Percentiles rank a stretch among this genome's conserved stretches.
phyloP scores from a whole-genome alignment of 2,329 filamentous ascomycete species.

The Pseudogymnoascus sp. region DNA sequence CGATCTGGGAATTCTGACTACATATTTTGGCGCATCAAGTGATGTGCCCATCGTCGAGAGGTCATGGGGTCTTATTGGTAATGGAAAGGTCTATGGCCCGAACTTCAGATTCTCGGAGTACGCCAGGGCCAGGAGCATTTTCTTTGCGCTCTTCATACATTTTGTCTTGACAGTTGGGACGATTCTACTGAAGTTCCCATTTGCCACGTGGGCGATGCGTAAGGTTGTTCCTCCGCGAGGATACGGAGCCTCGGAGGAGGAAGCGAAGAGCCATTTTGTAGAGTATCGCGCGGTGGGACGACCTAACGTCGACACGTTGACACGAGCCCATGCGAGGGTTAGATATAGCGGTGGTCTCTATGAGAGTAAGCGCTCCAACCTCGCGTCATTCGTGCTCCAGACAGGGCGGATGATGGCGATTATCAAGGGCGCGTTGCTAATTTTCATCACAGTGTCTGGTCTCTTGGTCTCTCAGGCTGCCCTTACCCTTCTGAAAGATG shows the following conservation, averaged over 20 bases:
- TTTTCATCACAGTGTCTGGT: slow-evolving; percentile 51
- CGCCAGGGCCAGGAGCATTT: slow-evolving; percentile 43
- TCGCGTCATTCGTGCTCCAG: background rate
- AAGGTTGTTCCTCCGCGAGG: slow-evolving; percentile 48
- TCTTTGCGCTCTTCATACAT: slow-evolving; percentile 47
- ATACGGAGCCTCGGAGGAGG: slow-evolving; percentile 47
- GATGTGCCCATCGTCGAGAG: slow-evolving; percentile 53
- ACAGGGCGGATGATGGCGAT: background rate
- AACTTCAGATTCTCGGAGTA: slow-evolving; percentile 55
- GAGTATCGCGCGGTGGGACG: slow-evolving; percentile 59
- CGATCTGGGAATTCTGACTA: slow-evolving; percentile 50
- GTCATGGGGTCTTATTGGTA: slow-evolving; percentile 53
- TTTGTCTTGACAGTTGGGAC: slow-evolving; percentile 40
- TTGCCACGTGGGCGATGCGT: slow-evolving; percentile 38
- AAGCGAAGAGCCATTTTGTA: slow-evolving; percentile 51
- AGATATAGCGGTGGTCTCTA: slow-evolving; percentile 59
- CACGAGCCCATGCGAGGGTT: slow-evolving; percentile 46
- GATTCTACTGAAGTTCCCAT: slow-evolving; percentile 33
- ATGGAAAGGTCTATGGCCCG: slow-evolving; percentile 50
- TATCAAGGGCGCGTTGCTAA: slow-evolving; percentile 14
- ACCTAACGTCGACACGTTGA: slow-evolving; percentile 46
- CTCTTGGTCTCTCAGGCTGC: slow-evolving; percentile 59
- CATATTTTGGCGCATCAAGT: slow-evolving; percentile 43
- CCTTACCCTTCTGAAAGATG: slow-evolving; percentile 56
- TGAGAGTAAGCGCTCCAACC: slow-evolving; percentile 42